Percentiles rank a stretch among this genome's conserved stretches.
These are phyloP conservation scores for Colletotrichum godetiae DNA, from an alignment of 2,329 filamentous ascomycete genomes.

Conservation along the genomic window DNA sequence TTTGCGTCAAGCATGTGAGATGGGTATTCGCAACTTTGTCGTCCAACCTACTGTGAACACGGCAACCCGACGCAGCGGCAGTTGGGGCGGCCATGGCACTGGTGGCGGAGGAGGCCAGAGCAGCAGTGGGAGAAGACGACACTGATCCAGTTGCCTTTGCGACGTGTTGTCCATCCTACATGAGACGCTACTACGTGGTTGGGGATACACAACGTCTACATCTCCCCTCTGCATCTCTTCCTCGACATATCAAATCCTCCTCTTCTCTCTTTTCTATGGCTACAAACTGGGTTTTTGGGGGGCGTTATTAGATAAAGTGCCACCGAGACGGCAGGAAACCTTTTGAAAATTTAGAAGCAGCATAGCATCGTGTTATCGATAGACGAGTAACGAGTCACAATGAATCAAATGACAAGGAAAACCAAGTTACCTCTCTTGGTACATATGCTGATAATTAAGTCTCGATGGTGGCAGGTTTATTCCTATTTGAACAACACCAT, in stretches of 20 bases:
- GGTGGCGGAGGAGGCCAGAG: background rate
- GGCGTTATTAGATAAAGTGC: background rate
- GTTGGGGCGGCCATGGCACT: background rate
- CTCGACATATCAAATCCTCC: background rate
- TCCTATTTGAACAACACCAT: too few species aligned
- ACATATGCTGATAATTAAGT: too few species aligned
- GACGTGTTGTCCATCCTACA: background rate
- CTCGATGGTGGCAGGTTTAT: too few species aligned
- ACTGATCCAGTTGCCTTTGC: background rate
- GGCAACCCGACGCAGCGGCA: conserved; percentile 2
- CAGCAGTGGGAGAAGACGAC: conserved; percentile 7
- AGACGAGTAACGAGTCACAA: background rate
- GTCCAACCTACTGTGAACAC: conserved; percentile 28
- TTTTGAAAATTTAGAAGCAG: background rate
- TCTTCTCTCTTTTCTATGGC: background rate
- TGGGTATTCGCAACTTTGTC: conserved; percentile 33
- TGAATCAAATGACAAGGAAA: too few species aligned
- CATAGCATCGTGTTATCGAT: background rate
- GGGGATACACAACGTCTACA: background rate
- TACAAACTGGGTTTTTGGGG: background rate
- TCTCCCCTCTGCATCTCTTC: background rate
- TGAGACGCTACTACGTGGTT: background rate
- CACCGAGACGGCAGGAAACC: background rate
- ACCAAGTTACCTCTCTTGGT: too few species aligned
- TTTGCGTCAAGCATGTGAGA: conserved; percentile 34